Evolutionary conservation across 306 rosid genomes (phyloP), one percentile per base, ranked within the genome.

Genomic region (Dicorynia guianensis): DNA sequence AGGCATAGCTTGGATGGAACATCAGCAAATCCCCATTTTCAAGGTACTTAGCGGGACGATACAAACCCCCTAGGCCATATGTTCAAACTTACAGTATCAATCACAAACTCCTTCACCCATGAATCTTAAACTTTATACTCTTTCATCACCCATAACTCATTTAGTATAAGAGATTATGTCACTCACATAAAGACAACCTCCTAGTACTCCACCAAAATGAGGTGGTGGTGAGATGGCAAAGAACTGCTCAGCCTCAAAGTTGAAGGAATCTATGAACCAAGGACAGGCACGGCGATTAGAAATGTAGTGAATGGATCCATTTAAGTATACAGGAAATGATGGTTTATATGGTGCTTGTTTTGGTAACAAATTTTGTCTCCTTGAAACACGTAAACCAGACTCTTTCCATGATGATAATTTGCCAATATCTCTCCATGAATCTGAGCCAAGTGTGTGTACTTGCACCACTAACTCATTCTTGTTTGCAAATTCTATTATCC

Each of bases 1-100:
- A 25, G 30, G 72, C 58, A 48, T 67, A 47, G 30, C 72, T 67
- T 0, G 58, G 58, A n/a, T 48, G 72, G 13, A 67, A 67, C 72
- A 67, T 67, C 4, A 67, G 17, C 42, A 67, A 47, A 4, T 67
- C 72, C 4, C 72, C 72, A 47, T 67, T 67, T 4, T 67, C 30
- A 67, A 67, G 44, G 56, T 67, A 67, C 72, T 48, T 67, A 4
- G 47, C 47, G 13, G 58, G 72, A 47, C 15, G 25, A 30, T 12
- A 67, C 8, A 48, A 33, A 47, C 72, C 72, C 72, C 17, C 25
- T 14, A 7, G 72, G 72, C 72, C 72, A 67, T 13, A 67, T 67
- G n/a, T 67, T 48, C 6, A 47, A 25, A 14, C 30, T 5, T 8
- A 25, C 0, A 0, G 56, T 46, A 3, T 14, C 4, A 66, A 66